phyloP scores from a whole-genome alignment of 306 rosid genomes.

The Casuarina equisetifolia region DNA sequence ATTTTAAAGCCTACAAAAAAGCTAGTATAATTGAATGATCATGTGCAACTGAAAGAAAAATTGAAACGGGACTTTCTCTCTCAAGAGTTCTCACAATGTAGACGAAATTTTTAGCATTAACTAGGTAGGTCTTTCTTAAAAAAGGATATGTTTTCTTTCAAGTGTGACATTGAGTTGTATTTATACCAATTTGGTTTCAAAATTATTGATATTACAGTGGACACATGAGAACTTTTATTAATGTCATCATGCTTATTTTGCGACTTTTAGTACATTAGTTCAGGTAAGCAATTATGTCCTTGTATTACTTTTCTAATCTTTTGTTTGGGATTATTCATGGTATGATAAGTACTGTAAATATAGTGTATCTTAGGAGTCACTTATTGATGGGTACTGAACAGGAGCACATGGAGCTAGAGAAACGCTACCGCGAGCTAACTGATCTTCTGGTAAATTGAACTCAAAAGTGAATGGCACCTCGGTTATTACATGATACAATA shows the following conservation, averaged over 20 bases:
- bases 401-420: conserved; percentile 98
- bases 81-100: background rate
- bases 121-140: background rate
- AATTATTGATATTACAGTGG: background rate
- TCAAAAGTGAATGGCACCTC: conserved; percentile 23
- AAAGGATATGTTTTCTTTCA: background rate
- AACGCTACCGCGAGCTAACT: conserved; percentile 95
- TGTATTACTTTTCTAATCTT: background rate
- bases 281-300: conserved; percentile 2
- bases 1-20: background rate
- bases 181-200: background rate
- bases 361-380: background rate
- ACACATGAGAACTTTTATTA: background rate
- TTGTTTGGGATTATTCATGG: conserved; percentile 1
- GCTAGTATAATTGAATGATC: conserved; percentile 3
- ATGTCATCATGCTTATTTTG: conserved; percentile 1
- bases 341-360: conserved; percentile 9
- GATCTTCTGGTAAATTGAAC: conserved; percentile 77
- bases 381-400: conserved; percentile 42
- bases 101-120: background rate
- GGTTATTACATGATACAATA: conserved; percentile 19
- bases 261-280: conserved; percentile 1
- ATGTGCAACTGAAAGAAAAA: background rate
- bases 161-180: background rate
- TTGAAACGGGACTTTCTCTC: background rate